Evolutionary conservation across 805 yeast genomes (phyloP).

Genomic region (Kodamaea nitidulidarum): DNA sequence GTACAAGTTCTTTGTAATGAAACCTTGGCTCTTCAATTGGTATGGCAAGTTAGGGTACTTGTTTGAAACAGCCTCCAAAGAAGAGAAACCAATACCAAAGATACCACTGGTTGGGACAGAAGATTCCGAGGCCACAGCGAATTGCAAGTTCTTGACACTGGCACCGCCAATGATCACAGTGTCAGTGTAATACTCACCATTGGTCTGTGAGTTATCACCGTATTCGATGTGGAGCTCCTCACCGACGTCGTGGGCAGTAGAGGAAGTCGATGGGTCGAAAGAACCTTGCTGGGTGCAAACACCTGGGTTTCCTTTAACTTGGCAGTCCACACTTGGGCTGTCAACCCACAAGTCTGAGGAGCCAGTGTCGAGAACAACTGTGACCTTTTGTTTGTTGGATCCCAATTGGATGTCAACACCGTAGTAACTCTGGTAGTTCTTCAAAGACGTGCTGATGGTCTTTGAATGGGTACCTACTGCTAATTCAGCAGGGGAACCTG

Average conservation of each 20-base stretch:
- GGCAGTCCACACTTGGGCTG: not conserved
- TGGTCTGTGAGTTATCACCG: slow-evolving; percentile 7
- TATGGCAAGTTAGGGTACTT: slow-evolving; percentile 64
- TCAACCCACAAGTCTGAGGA: slow-evolving; percentile 10
- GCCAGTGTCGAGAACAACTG: slow-evolving; percentile 15
- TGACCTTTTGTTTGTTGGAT: slow-evolving; percentile 10
- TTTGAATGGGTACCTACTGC: not conserved
- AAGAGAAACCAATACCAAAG: slow-evolving; percentile 1
- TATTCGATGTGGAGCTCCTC: slow-evolving; percentile 2
- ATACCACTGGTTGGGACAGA: slow-evolving; percentile 4
- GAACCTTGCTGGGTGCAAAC: slow-evolving; percentile 7
- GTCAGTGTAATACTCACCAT: slow-evolving; percentile 9
- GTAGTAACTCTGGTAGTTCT: slow-evolving; percentile 9
- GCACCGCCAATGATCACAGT: slow-evolving; percentile 8
- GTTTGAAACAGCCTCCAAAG: not conserved
- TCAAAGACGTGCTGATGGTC: not conserved
- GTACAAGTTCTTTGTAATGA: slow-evolving; percentile 52
- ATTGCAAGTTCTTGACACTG: slow-evolving; percentile 7
- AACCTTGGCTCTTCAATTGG: slow-evolving; percentile 53
- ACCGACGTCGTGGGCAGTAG: slow-evolving; percentile 6
- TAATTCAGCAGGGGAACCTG: not conserved
- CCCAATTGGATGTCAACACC: slow-evolving; percentile 10
- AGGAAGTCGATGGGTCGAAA: slow-evolving; percentile 10
- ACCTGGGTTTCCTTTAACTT: not conserved
- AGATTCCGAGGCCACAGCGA: slow-evolving; percentile 9